Evolutionary conservation across 176 grass and related monocot species (phyloP).

Genomic region (Eremochloa ophiuroides): DNA sequence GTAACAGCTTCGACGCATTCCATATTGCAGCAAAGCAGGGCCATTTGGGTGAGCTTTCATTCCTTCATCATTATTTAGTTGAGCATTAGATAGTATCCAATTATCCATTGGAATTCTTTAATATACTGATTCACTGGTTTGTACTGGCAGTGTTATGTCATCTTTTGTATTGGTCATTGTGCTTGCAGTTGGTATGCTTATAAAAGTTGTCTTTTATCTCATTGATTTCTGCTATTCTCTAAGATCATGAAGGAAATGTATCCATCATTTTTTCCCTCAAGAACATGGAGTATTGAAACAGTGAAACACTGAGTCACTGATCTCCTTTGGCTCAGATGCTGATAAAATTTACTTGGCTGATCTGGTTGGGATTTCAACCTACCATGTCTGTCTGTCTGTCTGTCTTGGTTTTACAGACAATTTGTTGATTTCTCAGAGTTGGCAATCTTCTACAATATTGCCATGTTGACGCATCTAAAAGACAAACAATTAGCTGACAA

Average conservation of each 20-base stretch:
- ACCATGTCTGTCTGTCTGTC: background rate
- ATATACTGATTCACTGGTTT: background rate
- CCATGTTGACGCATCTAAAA: constrained; percentile 1
- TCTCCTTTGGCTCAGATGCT: constrained; percentile 5
- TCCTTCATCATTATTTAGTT: background rate
- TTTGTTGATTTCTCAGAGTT: background rate
- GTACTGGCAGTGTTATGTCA: background rate
- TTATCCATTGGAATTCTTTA: background rate
- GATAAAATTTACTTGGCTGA: constrained; percentile 3
- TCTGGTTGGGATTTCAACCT: constrained; percentile 14
- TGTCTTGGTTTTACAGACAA: background rate
- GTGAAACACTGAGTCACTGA: background rate
- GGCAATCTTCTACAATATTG: background rate
- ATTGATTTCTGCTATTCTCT: constrained; percentile 8
- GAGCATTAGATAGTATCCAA: background rate
- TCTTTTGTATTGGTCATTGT: background rate
- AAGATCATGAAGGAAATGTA: background rate
- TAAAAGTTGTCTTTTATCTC: background rate
- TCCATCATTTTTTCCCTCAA: background rate
- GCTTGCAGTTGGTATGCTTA: background rate
- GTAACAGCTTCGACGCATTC: constrained; percentile 75
- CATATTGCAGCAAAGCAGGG: constrained; percentile 92
- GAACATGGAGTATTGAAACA: background rate
- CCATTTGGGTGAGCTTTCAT: constrained; percentile 68
- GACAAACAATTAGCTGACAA: background rate